phyloP scores from a whole-genome alignment of 345 rosid species.

The Euphorbia pulcherrima region DNA sequence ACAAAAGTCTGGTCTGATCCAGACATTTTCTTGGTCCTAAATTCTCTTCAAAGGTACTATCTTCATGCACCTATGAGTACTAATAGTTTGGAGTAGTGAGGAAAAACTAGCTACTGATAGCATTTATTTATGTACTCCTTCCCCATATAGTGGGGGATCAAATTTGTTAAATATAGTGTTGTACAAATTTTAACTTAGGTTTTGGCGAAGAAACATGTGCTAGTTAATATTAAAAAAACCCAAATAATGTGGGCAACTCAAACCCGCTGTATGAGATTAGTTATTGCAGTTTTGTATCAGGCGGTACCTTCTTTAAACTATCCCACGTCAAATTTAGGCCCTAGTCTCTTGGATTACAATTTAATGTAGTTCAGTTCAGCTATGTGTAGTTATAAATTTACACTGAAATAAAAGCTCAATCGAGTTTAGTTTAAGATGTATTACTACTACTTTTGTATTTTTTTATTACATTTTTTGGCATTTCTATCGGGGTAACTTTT shows the following conservation, averaged over 20 bases:
- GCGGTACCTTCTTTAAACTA: too few species aligned
- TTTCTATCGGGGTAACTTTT: too few species aligned
- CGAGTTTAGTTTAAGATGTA: too few species aligned
- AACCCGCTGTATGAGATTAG: not conserved
- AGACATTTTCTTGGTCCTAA: not conserved
- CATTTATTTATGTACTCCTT: not conserved
- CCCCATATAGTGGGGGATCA: not conserved
- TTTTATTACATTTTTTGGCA: too few species aligned
- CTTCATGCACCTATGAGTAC: not conserved
- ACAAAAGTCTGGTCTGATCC: not conserved
- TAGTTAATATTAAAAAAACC: not conserved
- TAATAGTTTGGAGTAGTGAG: not conserved
- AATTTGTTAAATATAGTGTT: not conserved
- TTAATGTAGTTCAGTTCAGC: too few species aligned
- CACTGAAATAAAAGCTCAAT: too few species aligned
- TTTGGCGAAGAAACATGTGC: not conserved
- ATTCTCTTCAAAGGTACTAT: not conserved
- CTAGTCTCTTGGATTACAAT: too few species aligned
- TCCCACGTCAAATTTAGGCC: too few species aligned
- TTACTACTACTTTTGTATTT: too few species aligned
- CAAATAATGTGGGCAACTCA: not conserved
- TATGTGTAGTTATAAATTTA: too few species aligned
- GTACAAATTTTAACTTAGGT: not conserved
- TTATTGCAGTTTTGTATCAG: too few species aligned
- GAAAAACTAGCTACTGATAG: not conserved